Conservation (phyloP, 2,329 filamentous ascomycete genomes). For the Xylaria sp. region DNA sequence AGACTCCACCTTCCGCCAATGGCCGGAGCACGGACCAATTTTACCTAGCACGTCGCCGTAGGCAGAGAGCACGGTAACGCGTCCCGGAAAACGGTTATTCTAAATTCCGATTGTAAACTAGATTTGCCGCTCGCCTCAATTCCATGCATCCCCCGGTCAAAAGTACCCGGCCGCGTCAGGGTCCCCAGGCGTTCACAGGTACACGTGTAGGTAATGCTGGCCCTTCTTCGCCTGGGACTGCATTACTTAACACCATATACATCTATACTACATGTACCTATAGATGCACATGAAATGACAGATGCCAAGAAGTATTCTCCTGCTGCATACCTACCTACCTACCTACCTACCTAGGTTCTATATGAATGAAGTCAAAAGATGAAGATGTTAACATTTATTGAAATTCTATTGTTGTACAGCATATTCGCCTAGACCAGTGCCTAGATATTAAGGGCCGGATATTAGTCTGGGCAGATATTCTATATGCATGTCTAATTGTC, state of each 20-base stretch:
- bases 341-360: no score
- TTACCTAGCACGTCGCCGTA: conserved; percentile 21
- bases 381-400: background rate
- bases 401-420: background rate
- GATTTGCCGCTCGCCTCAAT: background rate
- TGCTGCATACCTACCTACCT: background rate
- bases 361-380: no score
- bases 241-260: background rate
- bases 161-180: background rate
- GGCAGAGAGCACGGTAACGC: conserved; percentile 44
- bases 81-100: conserved; percentile 42
- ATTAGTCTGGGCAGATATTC: background rate
- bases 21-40: conserved; percentile 6
- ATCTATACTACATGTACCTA: conserved; percentile 7
- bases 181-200: conserved; percentile 1
- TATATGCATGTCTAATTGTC: background rate
- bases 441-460: background rate
- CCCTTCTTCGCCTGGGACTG: background rate
- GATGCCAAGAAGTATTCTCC: conserved; percentile 13
- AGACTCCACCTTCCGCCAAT: background rate
- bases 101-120: conserved; percentile 37
- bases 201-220: background rate
- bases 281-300: conserved; percentile 11
- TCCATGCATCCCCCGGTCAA: background rate
- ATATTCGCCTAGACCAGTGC: conserved; percentile 4